Evolutionary conservation across 352 stramenopile species (phyloP).

Genomic region (Phytophthora megakarya): DNA sequence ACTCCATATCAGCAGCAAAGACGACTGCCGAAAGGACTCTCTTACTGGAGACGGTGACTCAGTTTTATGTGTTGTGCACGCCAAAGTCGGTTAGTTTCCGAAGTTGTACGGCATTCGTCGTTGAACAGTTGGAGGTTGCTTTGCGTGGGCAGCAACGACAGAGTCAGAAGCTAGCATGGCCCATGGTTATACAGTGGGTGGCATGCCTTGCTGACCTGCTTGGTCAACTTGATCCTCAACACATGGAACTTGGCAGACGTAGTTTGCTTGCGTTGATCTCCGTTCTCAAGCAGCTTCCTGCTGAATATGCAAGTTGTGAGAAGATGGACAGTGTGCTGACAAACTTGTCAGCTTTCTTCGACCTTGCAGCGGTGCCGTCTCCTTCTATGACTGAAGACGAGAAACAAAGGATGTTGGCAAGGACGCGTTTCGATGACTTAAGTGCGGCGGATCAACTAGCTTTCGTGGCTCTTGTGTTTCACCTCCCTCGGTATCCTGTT

Average conservation of each 20-base stretch:
- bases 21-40: conserved; percentile 37
- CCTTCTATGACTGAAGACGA: conserved; percentile 32
- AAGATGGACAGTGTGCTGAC: conserved; percentile 58
- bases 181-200: conserved; percentile 74
- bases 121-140: conserved; percentile 59
- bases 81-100: conserved; percentile 76
- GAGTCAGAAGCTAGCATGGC: conserved; percentile 47
- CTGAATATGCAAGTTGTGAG: conserved; percentile 47
- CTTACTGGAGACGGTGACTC: conserved; percentile 63
- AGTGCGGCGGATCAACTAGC: conserved; percentile 57
- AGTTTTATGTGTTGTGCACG: conserved; percentile 70
- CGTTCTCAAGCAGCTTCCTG: conserved; percentile 76
- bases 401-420: conserved; percentile 31
- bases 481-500: conserved; percentile 74
- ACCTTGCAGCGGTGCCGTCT: conserved; percentile 39
- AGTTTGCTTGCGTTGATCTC: conserved; percentile 75
- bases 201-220: conserved; percentile 68
- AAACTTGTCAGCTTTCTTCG: conserved; percentile 72
- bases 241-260: conserved; percentile 65
- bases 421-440: conserved; percentile 62
- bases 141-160: conserved; percentile 37
- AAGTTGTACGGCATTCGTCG: conserved; percentile 71
- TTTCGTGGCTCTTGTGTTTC: conserved; percentile 77
- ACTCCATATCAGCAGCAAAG: neutral
- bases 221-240: conserved; percentile 54